Evolutionary conservation across 2,329 filamentous ascomycete genomes (phyloP), one percentile per base, ranked within the genome.

Genomic region (Alternaria sp.): DNA sequence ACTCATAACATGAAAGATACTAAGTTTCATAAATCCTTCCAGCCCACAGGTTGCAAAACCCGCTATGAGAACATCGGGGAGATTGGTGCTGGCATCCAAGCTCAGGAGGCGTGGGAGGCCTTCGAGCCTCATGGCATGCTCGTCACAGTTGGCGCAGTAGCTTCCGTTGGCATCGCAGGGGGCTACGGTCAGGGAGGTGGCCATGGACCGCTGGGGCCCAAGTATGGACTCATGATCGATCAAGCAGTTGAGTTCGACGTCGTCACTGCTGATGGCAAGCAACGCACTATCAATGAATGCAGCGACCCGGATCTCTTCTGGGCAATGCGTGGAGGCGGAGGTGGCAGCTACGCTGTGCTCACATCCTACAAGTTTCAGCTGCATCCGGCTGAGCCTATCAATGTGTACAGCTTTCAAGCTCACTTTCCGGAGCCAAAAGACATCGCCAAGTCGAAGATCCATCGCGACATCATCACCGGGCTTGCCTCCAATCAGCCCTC

Each of bases 121-220:
- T 77, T 77, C 50, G 74, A 78, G 51, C 68, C 65, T 14, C 60
- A 74, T 4, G 63, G 62, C 14, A 74, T 78, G 71, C 66, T 74
- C 27, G 75, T 77, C 52, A 78, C 74, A 8, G 74, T 78, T n/a
- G 74, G 74, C 11, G 74, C 75, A 14, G 65, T 75, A 4, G 65
- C 66, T 9, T 84, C 81, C 4, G 85, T 88, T 10, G 86, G 86
- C 12, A 78, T 86, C 68, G 82, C 74, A 10, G 75, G 75, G 52
- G 75, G 80, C 14, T 82, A 76, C 56, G 74, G 77, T 14, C 76
- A 78, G 43, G 85, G 83, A 8, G 86, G 85, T 30, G 86, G 86
- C 0, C 85, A 88, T 73, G 84, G 83, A 11, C 85, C 85, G 6
- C 70, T 88, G 40, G 82, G 82, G 12, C 80, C 81, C 40, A 76